Evolutionary conservation across 139 green algal species (phyloP).

Genomic region (Picochlorum sp.): DNA sequence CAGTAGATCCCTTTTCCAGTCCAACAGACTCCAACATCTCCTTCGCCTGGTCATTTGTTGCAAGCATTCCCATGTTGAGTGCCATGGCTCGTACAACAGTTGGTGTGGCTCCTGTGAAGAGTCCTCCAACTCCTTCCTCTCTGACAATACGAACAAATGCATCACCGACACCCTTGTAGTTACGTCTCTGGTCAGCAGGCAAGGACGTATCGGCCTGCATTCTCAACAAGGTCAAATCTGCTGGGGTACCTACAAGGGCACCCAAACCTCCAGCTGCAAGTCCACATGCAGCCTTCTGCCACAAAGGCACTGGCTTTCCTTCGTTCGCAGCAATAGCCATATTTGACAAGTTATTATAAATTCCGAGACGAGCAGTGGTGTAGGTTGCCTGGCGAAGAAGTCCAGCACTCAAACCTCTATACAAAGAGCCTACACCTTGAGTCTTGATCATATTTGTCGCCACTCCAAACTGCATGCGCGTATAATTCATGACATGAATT

Average conservation of each 20-base stretch:
- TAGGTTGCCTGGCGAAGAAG: slow-evolving; percentile 97
- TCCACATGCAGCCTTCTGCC: slow-evolving; percentile 76
- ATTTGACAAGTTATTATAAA: slow-evolving; percentile 72
- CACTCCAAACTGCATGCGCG: slow-evolving; percentile 49
- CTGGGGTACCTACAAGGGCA: slow-evolving; percentile 87
- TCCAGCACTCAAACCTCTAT: slow-evolving; percentile 90
- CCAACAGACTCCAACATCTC: slow-evolving; percentile 78
- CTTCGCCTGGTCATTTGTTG: slow-evolving; percentile 96
- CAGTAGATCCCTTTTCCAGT: slow-evolving; percentile 48
- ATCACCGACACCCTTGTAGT: slow-evolving; percentile 80
- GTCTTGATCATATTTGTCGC: slow-evolving; percentile 54
- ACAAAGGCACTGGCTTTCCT: slow-evolving; percentile 69
- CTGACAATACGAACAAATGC: slow-evolving; percentile 66
- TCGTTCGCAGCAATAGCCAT: slow-evolving; percentile 47
- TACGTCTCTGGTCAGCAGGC: slow-evolving; percentile 72
- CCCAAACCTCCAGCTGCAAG: slow-evolving; percentile 88
- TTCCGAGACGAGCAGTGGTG: slow-evolving; percentile 92
- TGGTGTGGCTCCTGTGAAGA: slow-evolving; percentile 85
- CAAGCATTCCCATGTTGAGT: slow-evolving; percentile 99
- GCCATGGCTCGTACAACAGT: slow-evolving; percentile 95
- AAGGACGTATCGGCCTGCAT: slow-evolving; percentile 93
- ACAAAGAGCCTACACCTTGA: slow-evolving; percentile 70
- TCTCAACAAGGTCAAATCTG: slow-evolving; percentile 93
- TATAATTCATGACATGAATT: neutral
- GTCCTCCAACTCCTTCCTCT: slow-evolving; percentile 71